These are phyloP conservation scores for Backusella luteola DNA, from an alignment of 192 early-diverging fungal genomes.

Conservation along the genomic window DNA sequence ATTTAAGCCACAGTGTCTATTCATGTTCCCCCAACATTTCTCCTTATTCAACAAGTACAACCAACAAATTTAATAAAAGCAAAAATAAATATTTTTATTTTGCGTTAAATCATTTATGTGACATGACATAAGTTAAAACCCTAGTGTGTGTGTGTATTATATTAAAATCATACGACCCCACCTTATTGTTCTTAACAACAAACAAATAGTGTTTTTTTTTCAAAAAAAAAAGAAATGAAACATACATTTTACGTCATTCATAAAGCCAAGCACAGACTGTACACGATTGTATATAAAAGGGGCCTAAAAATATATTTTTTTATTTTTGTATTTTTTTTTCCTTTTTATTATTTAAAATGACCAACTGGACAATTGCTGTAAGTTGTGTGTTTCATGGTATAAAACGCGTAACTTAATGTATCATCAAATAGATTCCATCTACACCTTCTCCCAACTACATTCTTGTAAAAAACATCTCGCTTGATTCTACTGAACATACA, in stretches of 20 bases:
- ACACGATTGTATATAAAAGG: not conserved
- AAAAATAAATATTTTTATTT: not conserved
- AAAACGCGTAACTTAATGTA: not conserved
- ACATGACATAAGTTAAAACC: not conserved
- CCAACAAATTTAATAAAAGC: not conserved
- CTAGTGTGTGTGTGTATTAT: no score
- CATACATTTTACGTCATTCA: not conserved
- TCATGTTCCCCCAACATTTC: no score
- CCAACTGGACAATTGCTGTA: slow-evolving; percentile 1
- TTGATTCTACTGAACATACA: slow-evolving; percentile 50
- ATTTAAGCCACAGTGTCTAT: no score
- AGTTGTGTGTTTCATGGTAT: not conserved
- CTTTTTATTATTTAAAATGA: not conserved
- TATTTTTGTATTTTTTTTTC: not conserved
- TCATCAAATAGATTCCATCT: slow-evolving; percentile 39
- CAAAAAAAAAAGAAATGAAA: not conserved
- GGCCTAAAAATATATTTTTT: not conserved
- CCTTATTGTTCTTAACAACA: no score
- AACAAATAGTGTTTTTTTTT: no score
- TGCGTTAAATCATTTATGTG: not conserved
- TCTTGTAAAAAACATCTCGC: slow-evolving; percentile 51
- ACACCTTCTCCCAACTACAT: slow-evolving; percentile 52
- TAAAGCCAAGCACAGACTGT: not conserved
- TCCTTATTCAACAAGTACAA: not conserved
- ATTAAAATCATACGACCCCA: not conserved